A percentile compares a stretch with the other conserved stretches of the same genome.
phyloP scores from a whole-genome alignment of 2,329 filamentous ascomycete species.

The Incumbomyces lentus region DNA sequence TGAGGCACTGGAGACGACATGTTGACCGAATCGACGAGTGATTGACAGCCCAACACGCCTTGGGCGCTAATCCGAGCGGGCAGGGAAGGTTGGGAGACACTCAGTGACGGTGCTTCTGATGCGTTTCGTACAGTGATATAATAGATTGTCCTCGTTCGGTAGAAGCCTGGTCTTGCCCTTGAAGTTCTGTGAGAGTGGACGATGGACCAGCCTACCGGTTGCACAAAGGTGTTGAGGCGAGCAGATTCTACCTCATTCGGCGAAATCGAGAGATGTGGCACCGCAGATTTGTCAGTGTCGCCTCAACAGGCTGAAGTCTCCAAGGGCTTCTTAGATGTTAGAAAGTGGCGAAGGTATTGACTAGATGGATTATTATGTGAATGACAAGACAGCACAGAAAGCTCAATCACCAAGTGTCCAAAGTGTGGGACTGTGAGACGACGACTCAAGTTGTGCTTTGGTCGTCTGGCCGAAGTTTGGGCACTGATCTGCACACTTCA shows the following conservation, averaged over 20 bases:
- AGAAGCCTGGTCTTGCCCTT: background rate
- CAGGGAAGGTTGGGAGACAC: background rate
- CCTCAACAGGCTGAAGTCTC: background rate
- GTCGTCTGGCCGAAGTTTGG: no score
- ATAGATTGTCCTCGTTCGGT: background rate
- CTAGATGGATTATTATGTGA: background rate
- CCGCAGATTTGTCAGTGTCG: background rate
- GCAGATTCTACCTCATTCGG: background rate
- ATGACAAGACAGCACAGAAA: background rate
- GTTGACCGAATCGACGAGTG: slow-evolving; percentile 24
- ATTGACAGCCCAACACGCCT: background rate
- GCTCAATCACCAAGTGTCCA: background rate
- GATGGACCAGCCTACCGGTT: background rate
- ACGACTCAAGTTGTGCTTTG: no score
- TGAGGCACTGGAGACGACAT: slow-evolving; percentile 72
- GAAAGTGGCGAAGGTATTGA: no score
- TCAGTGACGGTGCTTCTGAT: background rate
- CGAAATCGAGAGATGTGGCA: background rate
- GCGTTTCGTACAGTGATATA: background rate
- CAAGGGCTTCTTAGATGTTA: no score
- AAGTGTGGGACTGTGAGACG: no score
- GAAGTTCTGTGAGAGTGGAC: background rate
- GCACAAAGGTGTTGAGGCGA: slow-evolving; percentile 2
- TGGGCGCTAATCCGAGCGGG: background rate
- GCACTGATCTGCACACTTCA: no score